A percentile compares a stretch with the other conserved stretches of the same genome.
These are phyloP conservation scores for Ramichloridium luteum DNA, from an alignment of 2,329 filamentous ascomycete genomes.

Conservation along the genomic window DNA sequence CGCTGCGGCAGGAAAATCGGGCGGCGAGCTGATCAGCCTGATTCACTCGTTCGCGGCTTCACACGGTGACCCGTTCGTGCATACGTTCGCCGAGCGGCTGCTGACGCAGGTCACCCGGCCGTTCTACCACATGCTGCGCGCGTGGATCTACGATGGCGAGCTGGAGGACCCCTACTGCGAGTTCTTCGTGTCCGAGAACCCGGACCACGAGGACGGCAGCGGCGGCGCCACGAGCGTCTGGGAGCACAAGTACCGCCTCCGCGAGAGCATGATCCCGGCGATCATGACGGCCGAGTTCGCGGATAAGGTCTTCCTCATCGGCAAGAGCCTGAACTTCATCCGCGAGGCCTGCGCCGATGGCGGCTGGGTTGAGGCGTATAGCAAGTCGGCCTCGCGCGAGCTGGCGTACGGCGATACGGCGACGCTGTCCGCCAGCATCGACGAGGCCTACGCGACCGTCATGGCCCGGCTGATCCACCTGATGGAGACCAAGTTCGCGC, in stretches of 20 bases:
- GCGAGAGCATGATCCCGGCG: constrained; percentile 74
- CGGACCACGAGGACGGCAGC: constrained; percentile 42
- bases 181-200: constrained; percentile 86
- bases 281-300: constrained; percentile 92
- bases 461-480: constrained; percentile 90
- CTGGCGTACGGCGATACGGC: constrained; percentile 86
- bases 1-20: constrained; percentile 71
- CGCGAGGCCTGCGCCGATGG: constrained; percentile 89
- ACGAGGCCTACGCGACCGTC: constrained; percentile 93
- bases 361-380: constrained; percentile 90
- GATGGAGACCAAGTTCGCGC: constrained; percentile 88
- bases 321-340: constrained; percentile 97
- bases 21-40: constrained; percentile 82
- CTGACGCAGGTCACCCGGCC: constrained; percentile 78
- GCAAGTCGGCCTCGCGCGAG: constrained; percentile 82
- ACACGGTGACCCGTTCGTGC: constrained; percentile 89
- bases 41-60: constrained; percentile 90
- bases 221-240: constrained; percentile 75
- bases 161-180: constrained; percentile 90
- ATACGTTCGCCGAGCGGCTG: constrained; percentile 80
- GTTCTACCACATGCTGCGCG: constrained; percentile 90
- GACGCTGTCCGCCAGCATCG: constrained; percentile 82
- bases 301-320: constrained; percentile 91
- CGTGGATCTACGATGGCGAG: constrained; percentile 98
- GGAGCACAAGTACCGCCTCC: constrained; percentile 92